Conservation (phyloP, 176 grass and related monocot species). For the Leersia perrieri region DNA sequence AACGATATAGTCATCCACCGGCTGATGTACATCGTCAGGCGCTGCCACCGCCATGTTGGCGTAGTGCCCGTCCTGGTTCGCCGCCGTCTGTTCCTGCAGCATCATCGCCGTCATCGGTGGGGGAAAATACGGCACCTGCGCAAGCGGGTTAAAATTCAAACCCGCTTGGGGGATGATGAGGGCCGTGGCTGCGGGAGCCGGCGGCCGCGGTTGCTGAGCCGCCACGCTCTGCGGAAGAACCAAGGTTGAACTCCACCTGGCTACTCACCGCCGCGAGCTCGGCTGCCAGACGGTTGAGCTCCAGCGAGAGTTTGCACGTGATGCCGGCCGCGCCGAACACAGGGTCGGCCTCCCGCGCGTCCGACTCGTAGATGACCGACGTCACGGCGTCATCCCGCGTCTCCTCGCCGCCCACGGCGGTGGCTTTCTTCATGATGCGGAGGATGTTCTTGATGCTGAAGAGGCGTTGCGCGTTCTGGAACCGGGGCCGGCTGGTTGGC, state of each 20-base stretch:
- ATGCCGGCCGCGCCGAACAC: slow-evolving; percentile 18
- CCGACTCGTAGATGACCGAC: slow-evolving; percentile 30
- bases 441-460: slow-evolving; percentile 46
- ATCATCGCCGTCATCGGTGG: neutral
- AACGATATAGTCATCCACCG: neutral
- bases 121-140: neutral
- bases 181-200: too few species aligned
- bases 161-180: neutral
- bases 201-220: neutral
- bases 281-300: neutral
- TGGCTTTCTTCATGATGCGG: neutral
- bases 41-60: too few species aligned
- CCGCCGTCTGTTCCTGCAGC: neutral
- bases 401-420: neutral
- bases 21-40: too few species aligned
- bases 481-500: slow-evolving; percentile 1
- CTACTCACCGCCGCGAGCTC: slow-evolving; percentile 6
- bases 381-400: slow-evolving; percentile 14
- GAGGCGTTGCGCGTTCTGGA: slow-evolving; percentile 34
- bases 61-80: too few species aligned
- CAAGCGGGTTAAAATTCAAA: too few species aligned
- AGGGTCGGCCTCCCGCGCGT: neutral
- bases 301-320: neutral
- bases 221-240: neutral
- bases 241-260: neutral